A percentile compares a stretch with the other conserved stretches of the same genome.
Evolutionary conservation across 139 green algal species (phyloP).

Genomic region (Micractinium conductrix): DNA sequence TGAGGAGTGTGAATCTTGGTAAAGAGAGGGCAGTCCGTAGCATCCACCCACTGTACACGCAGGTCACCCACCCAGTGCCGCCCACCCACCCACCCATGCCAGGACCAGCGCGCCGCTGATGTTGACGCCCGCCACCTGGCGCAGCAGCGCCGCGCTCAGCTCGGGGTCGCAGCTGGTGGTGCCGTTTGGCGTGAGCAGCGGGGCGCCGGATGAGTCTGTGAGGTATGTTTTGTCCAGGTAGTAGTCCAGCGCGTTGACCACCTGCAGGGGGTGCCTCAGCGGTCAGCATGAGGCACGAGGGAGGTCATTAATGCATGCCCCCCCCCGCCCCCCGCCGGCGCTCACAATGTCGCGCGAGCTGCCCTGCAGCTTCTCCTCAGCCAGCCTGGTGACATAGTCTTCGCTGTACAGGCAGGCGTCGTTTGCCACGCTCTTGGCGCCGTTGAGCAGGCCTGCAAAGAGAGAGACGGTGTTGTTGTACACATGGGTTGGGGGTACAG

Average conservation of each 20-base stretch:
- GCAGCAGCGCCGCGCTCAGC: conserved; percentile 24
- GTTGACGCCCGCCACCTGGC: not conserved
- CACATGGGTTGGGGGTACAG: no score
- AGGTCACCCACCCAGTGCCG: not conserved
- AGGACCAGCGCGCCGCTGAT: not conserved
- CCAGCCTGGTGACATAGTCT: not conserved
- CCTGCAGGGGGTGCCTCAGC: not conserved
- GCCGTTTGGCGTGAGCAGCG: conserved; percentile 10
- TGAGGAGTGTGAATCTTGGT: no score
- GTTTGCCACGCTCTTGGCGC: not conserved
- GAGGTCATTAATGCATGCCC: not conserved
- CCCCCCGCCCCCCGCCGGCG: not conserved
- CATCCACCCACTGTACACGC: no score
- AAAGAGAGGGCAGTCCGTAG: no score
- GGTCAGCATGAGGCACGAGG: not conserved
- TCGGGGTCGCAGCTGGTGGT: not conserved
- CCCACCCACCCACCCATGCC: not conserved
- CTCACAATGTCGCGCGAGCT: not conserved
- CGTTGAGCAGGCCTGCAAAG: conserved; percentile 22
- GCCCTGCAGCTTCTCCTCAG: not conserved
- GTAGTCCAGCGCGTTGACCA: not conserved
- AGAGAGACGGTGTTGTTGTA: not conserved
- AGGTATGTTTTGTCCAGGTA: not conserved
- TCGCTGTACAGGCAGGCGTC: conserved; percentile 15
- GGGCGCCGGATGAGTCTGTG: not conserved